Evolutionary conservation across 2,329 filamentous ascomycete species (phyloP).

Genomic region (Fusarium sp.): DNA sequence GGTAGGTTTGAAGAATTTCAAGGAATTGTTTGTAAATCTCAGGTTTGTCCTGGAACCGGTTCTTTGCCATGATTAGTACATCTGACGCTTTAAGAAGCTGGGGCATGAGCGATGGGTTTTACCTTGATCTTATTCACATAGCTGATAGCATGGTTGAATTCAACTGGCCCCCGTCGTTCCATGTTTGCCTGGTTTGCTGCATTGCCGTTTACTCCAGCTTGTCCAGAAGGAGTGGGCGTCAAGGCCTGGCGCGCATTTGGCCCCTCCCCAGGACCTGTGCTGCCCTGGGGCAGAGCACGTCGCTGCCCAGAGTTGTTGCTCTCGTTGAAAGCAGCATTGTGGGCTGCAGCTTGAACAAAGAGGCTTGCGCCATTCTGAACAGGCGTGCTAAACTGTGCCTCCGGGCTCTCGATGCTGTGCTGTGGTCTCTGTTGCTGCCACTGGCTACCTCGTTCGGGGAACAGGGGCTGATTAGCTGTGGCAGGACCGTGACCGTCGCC

Average conservation of each 20-base stretch:
- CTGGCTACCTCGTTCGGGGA: constrained; percentile 59
- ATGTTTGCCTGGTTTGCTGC: constrained; percentile 68
- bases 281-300: constrained; percentile 43
- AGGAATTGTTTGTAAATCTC: constrained; percentile 99
- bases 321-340: constrained; percentile 49
- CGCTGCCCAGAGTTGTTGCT: constrained; percentile 45
- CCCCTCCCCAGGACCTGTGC: constrained; percentile 51
- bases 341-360: constrained; percentile 56
- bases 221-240: constrained; percentile 68
- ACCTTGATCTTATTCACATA: constrained; percentile 99
- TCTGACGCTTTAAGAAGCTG: not conserved
- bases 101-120: constrained; percentile 45
- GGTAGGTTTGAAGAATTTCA: constrained; percentile 97
- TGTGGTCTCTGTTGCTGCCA: constrained; percentile 68
- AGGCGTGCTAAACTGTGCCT: constrained; percentile 69
- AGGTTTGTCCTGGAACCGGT: constrained; percentile 94
- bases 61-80: constrained; percentile 63
- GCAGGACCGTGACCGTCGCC: constrained; percentile 55
- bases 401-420: constrained; percentile 70
- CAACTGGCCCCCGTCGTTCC: constrained; percentile 92
- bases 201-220: constrained; percentile 70
- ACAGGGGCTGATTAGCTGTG: constrained; percentile 54
- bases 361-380: constrained; percentile 60
- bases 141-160: constrained; percentile 99
- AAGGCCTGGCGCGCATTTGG: constrained; percentile 63